These are phyloP conservation scores for Claviceps sp. DNA, from an alignment of 2,329 filamentous ascomycete species.

Conservation along the genomic window DNA sequence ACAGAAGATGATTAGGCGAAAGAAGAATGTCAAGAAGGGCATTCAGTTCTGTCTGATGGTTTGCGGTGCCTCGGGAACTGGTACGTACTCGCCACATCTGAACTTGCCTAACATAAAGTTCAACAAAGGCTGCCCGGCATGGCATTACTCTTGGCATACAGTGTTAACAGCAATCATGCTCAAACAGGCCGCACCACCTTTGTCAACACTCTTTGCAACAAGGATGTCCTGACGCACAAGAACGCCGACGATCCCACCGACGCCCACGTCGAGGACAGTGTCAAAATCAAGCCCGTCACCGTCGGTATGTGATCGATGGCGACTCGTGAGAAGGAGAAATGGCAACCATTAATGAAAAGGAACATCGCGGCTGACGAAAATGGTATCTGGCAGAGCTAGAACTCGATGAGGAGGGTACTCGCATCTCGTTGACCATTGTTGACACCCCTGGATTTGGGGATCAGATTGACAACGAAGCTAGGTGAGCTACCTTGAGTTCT, in stretches of 20 bases:
- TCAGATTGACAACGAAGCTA: conserved; percentile 98
- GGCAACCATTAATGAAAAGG: neutral
- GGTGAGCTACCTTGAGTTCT: conserved; percentile 36
- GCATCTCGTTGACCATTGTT: conserved; percentile 95
- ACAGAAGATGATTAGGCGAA: conserved; percentile 91
- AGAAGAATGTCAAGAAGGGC: conserved; percentile 99
- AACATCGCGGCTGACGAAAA: neutral
- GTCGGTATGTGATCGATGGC: conserved; percentile 50
- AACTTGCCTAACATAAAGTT: neutral
- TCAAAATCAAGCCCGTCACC: conserved; percentile 97
- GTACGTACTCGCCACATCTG: conserved; percentile 37
- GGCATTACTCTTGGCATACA: neutral
- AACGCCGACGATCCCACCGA: conserved; percentile 81
- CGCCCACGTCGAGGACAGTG: conserved; percentile 88
- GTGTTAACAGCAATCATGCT: neutral
- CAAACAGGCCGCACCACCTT: conserved; percentile 82
- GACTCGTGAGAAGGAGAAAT: neutral
- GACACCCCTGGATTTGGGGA: conserved; percentile 98
- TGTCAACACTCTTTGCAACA: conserved; percentile 97
- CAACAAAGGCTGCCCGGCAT: neutral
- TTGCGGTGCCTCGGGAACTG: conserved; percentile 95
- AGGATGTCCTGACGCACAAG: conserved; percentile 81
- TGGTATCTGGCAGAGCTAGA: conserved; percentile 57
- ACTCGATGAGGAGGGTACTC: conserved; percentile 94
- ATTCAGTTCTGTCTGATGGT: conserved; percentile 99